These are phyloP conservation scores for Diphasiastrum complanatum DNA, from an alignment of 83 land plant species.

Conservation along the genomic window DNA sequence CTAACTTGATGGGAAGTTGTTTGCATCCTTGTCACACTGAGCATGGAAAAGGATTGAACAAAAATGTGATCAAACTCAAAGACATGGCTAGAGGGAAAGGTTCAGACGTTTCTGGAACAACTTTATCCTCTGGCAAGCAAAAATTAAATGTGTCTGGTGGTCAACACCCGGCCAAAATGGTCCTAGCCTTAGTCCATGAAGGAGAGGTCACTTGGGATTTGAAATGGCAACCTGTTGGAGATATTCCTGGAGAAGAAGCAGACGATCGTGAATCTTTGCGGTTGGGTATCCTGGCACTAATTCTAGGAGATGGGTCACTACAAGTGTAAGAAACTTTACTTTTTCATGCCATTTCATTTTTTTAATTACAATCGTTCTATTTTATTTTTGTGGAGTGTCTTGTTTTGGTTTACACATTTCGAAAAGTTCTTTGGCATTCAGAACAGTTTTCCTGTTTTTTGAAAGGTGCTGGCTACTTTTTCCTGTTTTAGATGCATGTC, in stretches of 20 bases:
- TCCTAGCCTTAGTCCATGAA: conserved; percentile 77
- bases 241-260: background rate
- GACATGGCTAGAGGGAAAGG: conserved; percentile 2
- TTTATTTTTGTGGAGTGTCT: background rate
- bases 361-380: background rate
- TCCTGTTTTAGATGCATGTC: too few species aligned
- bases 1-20: conserved; percentile 15
- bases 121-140: conserved; percentile 5
- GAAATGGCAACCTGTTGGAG: conserved; percentile 69
- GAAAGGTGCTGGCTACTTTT: too few species aligned
- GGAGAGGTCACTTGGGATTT: conserved; percentile 94
- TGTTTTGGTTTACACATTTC: background rate
- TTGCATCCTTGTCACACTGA: too few species aligned
- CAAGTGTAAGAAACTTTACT: conserved; percentile 63
- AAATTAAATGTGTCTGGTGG: background rate
- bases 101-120: background rate
- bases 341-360: background rate
- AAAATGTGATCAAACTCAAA: background rate
- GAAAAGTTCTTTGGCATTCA: too few species aligned
- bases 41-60: too few species aligned
- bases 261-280: conserved; percentile 33
- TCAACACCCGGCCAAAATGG: conserved; percentile 44
- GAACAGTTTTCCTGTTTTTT: too few species aligned
- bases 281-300: conserved; percentile 81
- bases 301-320: conserved; percentile 82